Percentiles rank a stretch among this genome's conserved stretches.
Evolutionary conservation across 495 filamentous ascomycete species (phyloP).

Genomic region (Annulohypoxylon maeteangense): DNA sequence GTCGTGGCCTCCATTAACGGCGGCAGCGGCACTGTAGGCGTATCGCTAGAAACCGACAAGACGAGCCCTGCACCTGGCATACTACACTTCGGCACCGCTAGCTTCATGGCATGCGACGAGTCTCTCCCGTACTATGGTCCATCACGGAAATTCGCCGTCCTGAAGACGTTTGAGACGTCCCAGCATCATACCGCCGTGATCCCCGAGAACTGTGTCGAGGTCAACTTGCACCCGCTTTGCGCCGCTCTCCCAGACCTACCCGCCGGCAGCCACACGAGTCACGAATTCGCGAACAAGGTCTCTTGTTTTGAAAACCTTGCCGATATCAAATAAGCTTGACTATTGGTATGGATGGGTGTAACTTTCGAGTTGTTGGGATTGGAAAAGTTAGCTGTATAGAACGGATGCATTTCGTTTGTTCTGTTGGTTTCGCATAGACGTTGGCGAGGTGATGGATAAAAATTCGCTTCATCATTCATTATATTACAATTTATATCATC

Average conservation of each 20-base stretch:
- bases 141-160: constrained; percentile 34
- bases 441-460: neutral
- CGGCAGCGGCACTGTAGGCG: constrained; percentile 19
- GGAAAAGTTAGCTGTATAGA: no score
- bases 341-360: neutral
- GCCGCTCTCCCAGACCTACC: constrained; percentile 14
- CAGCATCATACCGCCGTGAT: neutral
- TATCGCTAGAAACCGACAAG: neutral
- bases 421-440: no score
- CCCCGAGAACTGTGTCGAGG: constrained; percentile 29
- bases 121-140: constrained; percentile 21
- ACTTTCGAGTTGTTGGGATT: no score
- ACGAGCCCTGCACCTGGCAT: neutral
- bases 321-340: neutral
- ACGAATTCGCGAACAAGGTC: constrained; percentile 27
- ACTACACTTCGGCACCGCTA: constrained; percentile 45
- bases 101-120: constrained; percentile 58
- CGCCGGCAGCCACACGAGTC: constrained; percentile 15
- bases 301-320: constrained; percentile 14
- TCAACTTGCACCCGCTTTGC: constrained; percentile 37
- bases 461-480: neutral
- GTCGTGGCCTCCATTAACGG: constrained; percentile 27
- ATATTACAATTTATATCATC: neutral
- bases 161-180: neutral
- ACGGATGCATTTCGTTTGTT: no score